Base-by-base conservation (phyloP, 2,329 filamentous ascomycete species). In the Daldinia sp. region DNA sequence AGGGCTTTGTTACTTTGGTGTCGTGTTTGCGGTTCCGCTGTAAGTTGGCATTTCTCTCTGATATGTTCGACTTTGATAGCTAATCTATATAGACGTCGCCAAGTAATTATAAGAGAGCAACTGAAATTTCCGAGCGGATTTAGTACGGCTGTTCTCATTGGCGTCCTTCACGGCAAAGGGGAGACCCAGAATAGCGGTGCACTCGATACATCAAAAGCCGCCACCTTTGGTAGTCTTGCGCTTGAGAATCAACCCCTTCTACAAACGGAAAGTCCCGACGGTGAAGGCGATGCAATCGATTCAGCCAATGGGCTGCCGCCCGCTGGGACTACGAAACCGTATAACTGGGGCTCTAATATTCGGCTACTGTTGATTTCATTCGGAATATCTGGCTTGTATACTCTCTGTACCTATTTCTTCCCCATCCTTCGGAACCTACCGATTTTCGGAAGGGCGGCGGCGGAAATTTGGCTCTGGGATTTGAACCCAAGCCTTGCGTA, bases 401-500 rank as follows among this genome's bases (percentile, higher is more conserved):
- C 95, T 0, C 78, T 98, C 6, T 82, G 88, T 27, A 95, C 93
- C 1, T 98, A 96, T 76, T 99, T 99, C 77, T 82, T 97, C 54
- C 95, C 95, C 0, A 81, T 92, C 50, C 78, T 98, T 17, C 90
- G 93, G 57, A 90, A 92, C 68, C 81, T 99, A n/a, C 95, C 95
- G 0, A 81, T 99, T 23, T 92, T 98, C 69, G 95, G 95, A 0
- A 79, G 84, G 0, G 78, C 85, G 1, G 85, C 96, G 5, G 93
- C 93, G 0, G 79, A 85, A 1, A 87, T 87, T 1, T 99, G 94
- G 94, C 85, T 97, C 0, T 99, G 95, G 95, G 95, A 92, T 0
- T 81, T 99, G 5, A 99, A 99, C 69, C 95, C 95, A 0, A 97
- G 93, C 45, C 90, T 96, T n/a, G 95, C 95, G 2, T 99, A 99